A percentile compares a stretch with the other conserved stretches of the same genome.
Conservation (phyloP, 257 asterid genomes). For the Primulina huaijiensis region DNA sequence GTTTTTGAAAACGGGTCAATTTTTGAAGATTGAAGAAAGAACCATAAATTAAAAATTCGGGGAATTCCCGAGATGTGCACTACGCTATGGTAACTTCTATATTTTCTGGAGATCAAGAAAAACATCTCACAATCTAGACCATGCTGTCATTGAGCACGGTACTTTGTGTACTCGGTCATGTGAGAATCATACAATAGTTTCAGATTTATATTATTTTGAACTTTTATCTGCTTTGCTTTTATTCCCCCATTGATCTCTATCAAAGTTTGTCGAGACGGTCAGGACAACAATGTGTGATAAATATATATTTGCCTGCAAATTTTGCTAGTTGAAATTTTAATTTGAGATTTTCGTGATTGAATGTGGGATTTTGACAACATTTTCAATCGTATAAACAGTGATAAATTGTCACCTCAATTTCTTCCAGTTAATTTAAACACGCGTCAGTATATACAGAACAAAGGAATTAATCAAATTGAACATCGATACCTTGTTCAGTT, state of each 20-base stretch:
- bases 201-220: too few species aligned
- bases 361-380: too few species aligned
- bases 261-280: not conserved
- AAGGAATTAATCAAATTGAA: too few species aligned
- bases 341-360: too few species aligned
- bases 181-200: not conserved
- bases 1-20: constrained; percentile 3
- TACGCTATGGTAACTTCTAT: constrained; percentile 17
- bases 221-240: too few species aligned
- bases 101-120: constrained; percentile 24
- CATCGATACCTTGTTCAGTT: too few species aligned
- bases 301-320: too few species aligned
- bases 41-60: constrained; percentile 8
- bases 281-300: not conserved
- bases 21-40: constrained; percentile 8
- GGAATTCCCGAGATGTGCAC: constrained; percentile 28
- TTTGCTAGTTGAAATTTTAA: too few species aligned
- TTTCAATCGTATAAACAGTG: too few species aligned
- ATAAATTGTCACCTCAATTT: too few species aligned
- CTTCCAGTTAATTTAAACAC: too few species aligned
- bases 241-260: not conserved
- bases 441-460: too few species aligned
- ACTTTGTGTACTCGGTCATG: not conserved
- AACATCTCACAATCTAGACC: not conserved
- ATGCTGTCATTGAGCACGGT: not conserved